A percentile compares a stretch with the other conserved stretches of the same genome.
These are phyloP conservation scores for Pythium pectinolyticum DNA, from an alignment of 352 stramenopile genomes.

Conservation along the genomic window DNA sequence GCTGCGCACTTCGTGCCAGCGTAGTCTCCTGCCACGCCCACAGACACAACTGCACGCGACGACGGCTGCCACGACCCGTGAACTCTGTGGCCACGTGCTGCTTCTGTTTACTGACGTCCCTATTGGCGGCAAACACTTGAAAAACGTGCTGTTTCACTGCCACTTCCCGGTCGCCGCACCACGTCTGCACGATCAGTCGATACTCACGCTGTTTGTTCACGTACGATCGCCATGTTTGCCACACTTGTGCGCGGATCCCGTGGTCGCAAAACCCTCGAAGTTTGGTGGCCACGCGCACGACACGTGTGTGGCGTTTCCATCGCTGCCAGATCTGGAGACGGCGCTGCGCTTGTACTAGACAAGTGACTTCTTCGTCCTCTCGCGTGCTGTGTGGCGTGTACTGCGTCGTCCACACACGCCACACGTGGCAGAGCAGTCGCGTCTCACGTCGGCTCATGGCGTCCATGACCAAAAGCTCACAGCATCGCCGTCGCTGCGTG, in stretches of 20 bases:
- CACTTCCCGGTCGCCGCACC: neutral
- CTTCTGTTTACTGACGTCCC: neutral
- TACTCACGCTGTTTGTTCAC: neutral
- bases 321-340: neutral
- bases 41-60: neutral
- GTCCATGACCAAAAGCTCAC: conserved; percentile 1
- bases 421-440: neutral
- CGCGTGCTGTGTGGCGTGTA: too few relatives aligned
- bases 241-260: neutral
- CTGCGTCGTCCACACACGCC: neutral
- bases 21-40: conserved; percentile 5
- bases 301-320: neutral
- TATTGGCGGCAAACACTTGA: neutral
- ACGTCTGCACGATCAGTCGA: neutral
- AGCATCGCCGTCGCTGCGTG: neutral
- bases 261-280: neutral
- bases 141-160: neutral
- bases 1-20: neutral
- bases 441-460: neutral
- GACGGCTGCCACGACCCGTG: too few relatives aligned
- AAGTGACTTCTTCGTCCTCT: too few relatives aligned
- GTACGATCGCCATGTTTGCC: neutral
- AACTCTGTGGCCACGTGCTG: neutral
- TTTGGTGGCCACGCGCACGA: neutral
- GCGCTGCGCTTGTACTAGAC: neutral